Evolutionary conservation across 257 asterid species (phyloP).

Genomic region (Nicotiana undulata): DNA sequence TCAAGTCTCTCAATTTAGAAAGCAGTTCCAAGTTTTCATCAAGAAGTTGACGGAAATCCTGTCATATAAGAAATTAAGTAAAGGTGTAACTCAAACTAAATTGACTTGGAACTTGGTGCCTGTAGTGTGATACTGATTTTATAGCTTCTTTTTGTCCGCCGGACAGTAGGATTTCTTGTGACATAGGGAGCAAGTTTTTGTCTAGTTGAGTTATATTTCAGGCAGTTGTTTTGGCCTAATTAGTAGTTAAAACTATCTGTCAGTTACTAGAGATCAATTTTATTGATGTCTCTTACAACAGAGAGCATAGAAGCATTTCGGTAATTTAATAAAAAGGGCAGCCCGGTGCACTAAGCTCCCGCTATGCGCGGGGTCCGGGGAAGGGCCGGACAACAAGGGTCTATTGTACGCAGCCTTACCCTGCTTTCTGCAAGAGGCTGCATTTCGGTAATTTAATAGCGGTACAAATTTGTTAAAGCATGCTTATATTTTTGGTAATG

Average conservation of each 20-base stretch:
- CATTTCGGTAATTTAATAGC: neutral
- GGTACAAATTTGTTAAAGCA: neutral
- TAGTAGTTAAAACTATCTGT: neutral
- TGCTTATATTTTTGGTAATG: neutral
- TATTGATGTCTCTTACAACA: neutral
- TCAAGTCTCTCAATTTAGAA: conserved; percentile 60
- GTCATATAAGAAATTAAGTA: conserved; percentile 16
- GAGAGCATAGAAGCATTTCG: neutral
- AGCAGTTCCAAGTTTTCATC: conserved; percentile 60
- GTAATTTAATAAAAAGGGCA: neutral
- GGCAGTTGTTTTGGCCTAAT: neutral
- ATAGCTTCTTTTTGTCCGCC: neutral
- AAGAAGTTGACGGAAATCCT: conserved; percentile 81
- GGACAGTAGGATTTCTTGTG: neutral
- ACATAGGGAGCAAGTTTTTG: neutral
- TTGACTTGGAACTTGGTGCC: neutral
- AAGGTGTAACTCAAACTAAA: neutral
- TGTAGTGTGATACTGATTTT: neutral
- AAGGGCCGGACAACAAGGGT: too few relatives aligned
- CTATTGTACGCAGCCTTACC: too few relatives aligned
- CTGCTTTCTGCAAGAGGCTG: too few relatives aligned
- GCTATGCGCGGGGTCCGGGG: too few relatives aligned
- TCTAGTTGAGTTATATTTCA: neutral
- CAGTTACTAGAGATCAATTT: conserved; percentile 1
- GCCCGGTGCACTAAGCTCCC: too few relatives aligned